Percentiles rank a stretch among this genome's conserved stretches.
These are phyloP conservation scores for Diaporthe helianthi DNA, from an alignment of 2,329 filamentous ascomycete genomes.

Conservation along the genomic window DNA sequence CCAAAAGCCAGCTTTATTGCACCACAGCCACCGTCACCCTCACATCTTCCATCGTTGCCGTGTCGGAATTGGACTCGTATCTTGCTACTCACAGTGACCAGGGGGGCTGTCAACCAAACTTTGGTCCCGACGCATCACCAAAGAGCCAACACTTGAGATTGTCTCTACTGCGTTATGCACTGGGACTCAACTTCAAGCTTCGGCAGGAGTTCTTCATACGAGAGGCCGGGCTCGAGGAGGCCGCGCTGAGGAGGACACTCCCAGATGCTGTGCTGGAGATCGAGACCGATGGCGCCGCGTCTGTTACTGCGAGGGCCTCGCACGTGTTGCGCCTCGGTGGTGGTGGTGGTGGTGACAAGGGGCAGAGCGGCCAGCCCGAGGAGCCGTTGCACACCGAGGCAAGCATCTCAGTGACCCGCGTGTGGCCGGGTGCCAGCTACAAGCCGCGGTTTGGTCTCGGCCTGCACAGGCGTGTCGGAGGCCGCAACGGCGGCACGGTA, in stretches of 20 bases:
- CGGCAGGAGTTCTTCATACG: slow-evolving; percentile 48
- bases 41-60: slow-evolving; percentile 48
- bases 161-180: slow-evolving; percentile 47
- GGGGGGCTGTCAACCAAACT: slow-evolving; percentile 51
- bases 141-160: slow-evolving; percentile 47
- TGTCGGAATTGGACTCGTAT: slow-evolving; percentile 41
- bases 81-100: slow-evolving; percentile 44
- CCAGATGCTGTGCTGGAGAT: slow-evolving; percentile 45
- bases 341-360: slow-evolving; percentile 35
- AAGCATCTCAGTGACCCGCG: slow-evolving; percentile 40
- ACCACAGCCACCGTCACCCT: slow-evolving; percentile 44
- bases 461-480: slow-evolving; percentile 43
- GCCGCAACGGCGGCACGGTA: slow-evolving; percentile 41
- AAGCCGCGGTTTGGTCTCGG: slow-evolving; percentile 44
- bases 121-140: slow-evolving; percentile 46
- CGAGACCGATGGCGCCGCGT: slow-evolving; percentile 47
- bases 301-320: slow-evolving; percentile 47
- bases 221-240: not conserved
- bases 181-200: slow-evolving; percentile 46
- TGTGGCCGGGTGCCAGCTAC: slow-evolving; percentile 32
- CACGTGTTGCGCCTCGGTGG: slow-evolving; percentile 42
- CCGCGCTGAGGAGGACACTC: slow-evolving; percentile 16
- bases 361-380: slow-evolving; percentile 27
- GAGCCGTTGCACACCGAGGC: slow-evolving; percentile 48
- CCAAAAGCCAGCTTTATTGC: slow-evolving; percentile 44